A percentile compares a stretch with the other conserved stretches of the same genome.
Conservation (phyloP, 768 basidiomycete species). For the Mycena pura region DNA sequence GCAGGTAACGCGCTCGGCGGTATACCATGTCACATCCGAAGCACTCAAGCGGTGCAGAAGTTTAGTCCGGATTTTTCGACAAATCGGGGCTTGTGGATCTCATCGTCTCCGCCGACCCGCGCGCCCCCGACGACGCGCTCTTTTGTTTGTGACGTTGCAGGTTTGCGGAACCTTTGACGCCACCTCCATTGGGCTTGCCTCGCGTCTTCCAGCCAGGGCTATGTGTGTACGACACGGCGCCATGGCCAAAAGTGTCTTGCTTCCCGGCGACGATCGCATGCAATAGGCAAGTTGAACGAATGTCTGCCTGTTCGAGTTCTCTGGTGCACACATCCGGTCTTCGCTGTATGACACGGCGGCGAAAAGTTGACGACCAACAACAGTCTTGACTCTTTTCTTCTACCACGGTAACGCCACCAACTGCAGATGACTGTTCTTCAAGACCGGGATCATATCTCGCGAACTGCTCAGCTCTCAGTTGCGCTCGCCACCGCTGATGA, state of each 20-base stretch:
- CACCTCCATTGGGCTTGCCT: not conserved
- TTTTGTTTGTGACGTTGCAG: not conserved
- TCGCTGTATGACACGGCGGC: not conserved
- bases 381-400: not conserved
- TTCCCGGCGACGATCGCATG: too few relatives aligned
- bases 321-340: not conserved
- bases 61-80: too few relatives aligned
- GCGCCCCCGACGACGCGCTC: not conserved
- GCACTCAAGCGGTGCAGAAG: too few relatives aligned
- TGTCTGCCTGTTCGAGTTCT: too few relatives aligned
- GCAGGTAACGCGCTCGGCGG: slow-evolving; percentile 15
- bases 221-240: too few relatives aligned
- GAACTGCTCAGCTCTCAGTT: not conserved
- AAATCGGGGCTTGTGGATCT: slow-evolving; percentile 16
- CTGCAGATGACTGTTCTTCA: slow-evolving; percentile 8
- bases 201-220: not conserved
- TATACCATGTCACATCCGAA: too few relatives aligned
- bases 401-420: slow-evolving; percentile 23
- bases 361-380: not conserved
- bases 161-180: too few relatives aligned
- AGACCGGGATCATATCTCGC: slow-evolving; percentile 11
- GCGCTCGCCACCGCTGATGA: not conserved
- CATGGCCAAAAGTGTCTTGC: too few relatives aligned
- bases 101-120: not conserved
- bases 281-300: slow-evolving; percentile 18